Base-by-base conservation (phyloP, 2,329 filamentous ascomycete genomes). In the Myotisia sp. region DNA sequence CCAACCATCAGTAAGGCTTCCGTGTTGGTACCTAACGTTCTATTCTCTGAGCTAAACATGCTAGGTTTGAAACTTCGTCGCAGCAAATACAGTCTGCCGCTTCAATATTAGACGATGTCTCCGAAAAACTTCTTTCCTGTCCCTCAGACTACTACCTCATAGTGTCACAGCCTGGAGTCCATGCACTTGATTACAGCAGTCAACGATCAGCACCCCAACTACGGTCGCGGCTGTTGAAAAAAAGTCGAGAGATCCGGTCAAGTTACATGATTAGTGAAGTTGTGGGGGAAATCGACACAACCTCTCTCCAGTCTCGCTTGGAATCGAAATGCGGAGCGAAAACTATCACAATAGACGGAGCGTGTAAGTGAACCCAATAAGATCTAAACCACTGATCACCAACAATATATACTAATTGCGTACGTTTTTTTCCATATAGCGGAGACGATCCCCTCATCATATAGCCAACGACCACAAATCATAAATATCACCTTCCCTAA, bases 101-200 rank as follows among this genome's bases (percentile, higher is more conserved):
- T 14, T 57, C 59, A 29, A 46, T 70, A 26, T 52, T 59, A 29
- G 48, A 56, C 12, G 52, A 61, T 24, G 38, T 71, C 9, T 54
- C 53, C 31, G 52, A 54, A 12, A 55, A 56, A 18, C 69, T 92
- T 17, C 62, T 65, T 24, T 56, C 60, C 35, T 92, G 84, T 57
- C 77, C 79, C 2, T 84, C 80, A 13, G 68, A 75, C 33, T 70
- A 70, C 46, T 93, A 93, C 59, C 62, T 92, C 37, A 55, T 94
- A 44, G 70, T 92, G 41, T 72, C 74, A 19, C 84, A 93, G 52
- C 76, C 80, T 7, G 79, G 79, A 44, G 67, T 85, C 37, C 74
- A 76, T 45, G 70, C 74, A 26, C 63, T 66, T 42, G 83, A 92
- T 54, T 75, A 87, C 47, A 59, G 62, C 44, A 59, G 62, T 46